A percentile compares a stretch with the other conserved stretches of the same genome.
phyloP scores from a whole-genome alignment of 352 stramenopile genomes.

The Phytophthora citrophthora region DNA sequence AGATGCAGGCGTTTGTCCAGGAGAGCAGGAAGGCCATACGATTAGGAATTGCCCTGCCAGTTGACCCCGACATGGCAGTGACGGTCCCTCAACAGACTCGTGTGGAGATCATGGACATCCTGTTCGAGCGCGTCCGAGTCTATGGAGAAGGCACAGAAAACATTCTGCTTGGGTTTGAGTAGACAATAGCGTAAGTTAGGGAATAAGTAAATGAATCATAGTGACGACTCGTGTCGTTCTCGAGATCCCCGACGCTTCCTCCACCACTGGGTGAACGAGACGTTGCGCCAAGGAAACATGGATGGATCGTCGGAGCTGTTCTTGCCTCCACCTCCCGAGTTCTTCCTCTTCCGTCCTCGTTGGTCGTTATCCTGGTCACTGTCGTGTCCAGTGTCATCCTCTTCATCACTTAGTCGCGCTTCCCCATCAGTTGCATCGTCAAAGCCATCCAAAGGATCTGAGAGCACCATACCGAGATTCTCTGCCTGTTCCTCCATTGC shows the following conservation, averaged over 20 bases:
- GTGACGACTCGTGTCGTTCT: conserved; percentile 21
- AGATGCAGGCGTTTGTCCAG: conserved; percentile 63
- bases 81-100: conserved; percentile 26
- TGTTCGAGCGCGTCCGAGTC: conserved; percentile 69
- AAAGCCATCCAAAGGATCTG: conserved; percentile 38
- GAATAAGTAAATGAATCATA: conserved; percentile 14
- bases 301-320: conserved; percentile 40
- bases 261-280: conserved; percentile 87
- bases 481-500: conserved; percentile 70
- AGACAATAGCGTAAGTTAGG: conserved; percentile 8
- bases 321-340: conserved; percentile 28
- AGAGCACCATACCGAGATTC: conserved; percentile 33
- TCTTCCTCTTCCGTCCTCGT: conserved; percentile 35
- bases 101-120: conserved; percentile 56
- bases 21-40: conserved; percentile 50
- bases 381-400: conserved; percentile 38
- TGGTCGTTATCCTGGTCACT: conserved; percentile 35
- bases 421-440: conserved; percentile 77
- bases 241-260: conserved; percentile 45
- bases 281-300: conserved; percentile 73
- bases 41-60: conserved; percentile 23
- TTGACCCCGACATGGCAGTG: conserved; percentile 24
- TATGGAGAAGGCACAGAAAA: conserved; percentile 57
- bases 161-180: conserved; percentile 73
- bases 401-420: conserved; percentile 73